Evolutionary conservation across 2,329 filamentous ascomycete genomes (phyloP).

Genomic region (Colletotrichum simmondsii): DNA sequence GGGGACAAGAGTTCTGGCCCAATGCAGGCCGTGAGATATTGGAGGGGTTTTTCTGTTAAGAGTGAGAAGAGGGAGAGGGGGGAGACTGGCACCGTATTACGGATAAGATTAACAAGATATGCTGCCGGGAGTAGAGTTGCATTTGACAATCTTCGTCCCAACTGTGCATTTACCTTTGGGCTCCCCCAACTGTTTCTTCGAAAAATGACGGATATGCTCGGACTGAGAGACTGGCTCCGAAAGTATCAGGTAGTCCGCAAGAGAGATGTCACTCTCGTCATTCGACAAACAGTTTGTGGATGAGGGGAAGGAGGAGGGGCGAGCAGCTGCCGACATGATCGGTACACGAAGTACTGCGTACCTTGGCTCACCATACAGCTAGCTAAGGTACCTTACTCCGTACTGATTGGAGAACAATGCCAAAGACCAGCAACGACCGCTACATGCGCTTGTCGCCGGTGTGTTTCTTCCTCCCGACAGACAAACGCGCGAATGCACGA

Average conservation of each 20-base stretch:
- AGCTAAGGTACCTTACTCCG: too few relatives aligned
- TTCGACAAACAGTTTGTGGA: background rate
- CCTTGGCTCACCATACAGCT: too few relatives aligned
- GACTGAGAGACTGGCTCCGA: background rate
- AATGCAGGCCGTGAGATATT: background rate
- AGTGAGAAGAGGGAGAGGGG: background rate
- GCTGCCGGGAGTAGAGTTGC: slow-evolving; percentile 17
- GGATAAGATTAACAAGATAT: slow-evolving; percentile 1
- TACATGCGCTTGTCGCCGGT: background rate
- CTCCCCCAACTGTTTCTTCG: background rate
- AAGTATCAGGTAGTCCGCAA: background rate
- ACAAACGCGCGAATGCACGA: slow-evolving; percentile 1
- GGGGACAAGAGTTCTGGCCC: background rate
- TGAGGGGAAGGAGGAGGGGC: background rate
- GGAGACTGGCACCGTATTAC: background rate
- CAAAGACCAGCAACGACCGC: background rate
- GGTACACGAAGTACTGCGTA: too few relatives aligned
- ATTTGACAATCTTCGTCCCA: slow-evolving; percentile 26
- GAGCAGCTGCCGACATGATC: background rate
- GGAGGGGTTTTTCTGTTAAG: background rate
- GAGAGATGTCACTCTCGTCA: background rate
- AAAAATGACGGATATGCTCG: background rate
- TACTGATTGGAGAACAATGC: background rate
- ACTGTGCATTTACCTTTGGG: background rate
- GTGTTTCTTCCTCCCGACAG: background rate